A percentile compares a stretch with the other conserved stretches of the same genome.
Evolutionary conservation across 306 rosid genomes (phyloP).

Genomic region (Cicer yamashitae): DNA sequence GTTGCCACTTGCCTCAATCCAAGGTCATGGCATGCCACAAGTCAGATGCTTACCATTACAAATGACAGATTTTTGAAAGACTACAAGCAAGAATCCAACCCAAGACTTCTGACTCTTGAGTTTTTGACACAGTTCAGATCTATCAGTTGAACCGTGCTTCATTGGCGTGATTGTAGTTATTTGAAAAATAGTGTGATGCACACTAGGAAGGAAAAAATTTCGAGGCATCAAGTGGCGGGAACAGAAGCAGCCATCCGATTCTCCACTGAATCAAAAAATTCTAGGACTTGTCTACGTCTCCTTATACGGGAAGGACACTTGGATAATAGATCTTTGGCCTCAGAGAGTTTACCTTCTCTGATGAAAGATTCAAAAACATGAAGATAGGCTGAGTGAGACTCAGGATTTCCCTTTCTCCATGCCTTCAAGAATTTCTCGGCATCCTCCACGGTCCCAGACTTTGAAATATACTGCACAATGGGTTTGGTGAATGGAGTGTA

Average conservation of each 20-base stretch:
- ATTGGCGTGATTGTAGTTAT: background rate
- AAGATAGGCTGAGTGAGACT: slow-evolving; percentile 61
- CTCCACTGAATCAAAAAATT: slow-evolving; percentile 65
- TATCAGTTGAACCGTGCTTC: background rate
- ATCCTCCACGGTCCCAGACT: slow-evolving; percentile 83
- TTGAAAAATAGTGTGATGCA: slow-evolving; percentile 20
- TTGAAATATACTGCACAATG: slow-evolving; percentile 64
- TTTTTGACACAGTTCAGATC: background rate
- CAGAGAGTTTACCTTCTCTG: slow-evolving; percentile 69
- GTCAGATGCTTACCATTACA: background rate
- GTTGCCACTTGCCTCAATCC: slow-evolving; percentile 3
- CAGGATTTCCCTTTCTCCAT: slow-evolving; percentile 47
- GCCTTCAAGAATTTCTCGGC: slow-evolving; percentile 73
- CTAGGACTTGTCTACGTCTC: slow-evolving; percentile 52
- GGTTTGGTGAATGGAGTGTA: slow-evolving; percentile 69
- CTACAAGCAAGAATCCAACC: background rate
- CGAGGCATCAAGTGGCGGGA: slow-evolving; percentile 31
- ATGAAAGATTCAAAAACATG: slow-evolving; percentile 71
- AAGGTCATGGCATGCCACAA: slow-evolving; percentile 17
- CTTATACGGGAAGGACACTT: slow-evolving; percentile 76
- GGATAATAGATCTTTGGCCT: slow-evolving; percentile 76
- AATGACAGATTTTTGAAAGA: slow-evolving; percentile 18
- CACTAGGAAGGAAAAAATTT: background rate
- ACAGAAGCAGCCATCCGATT: slow-evolving; percentile 42
- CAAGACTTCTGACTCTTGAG: background rate